These are phyloP conservation scores for Panicum hallii DNA, from an alignment of 202 grass and related monocot genomes.

Conservation along the genomic window DNA sequence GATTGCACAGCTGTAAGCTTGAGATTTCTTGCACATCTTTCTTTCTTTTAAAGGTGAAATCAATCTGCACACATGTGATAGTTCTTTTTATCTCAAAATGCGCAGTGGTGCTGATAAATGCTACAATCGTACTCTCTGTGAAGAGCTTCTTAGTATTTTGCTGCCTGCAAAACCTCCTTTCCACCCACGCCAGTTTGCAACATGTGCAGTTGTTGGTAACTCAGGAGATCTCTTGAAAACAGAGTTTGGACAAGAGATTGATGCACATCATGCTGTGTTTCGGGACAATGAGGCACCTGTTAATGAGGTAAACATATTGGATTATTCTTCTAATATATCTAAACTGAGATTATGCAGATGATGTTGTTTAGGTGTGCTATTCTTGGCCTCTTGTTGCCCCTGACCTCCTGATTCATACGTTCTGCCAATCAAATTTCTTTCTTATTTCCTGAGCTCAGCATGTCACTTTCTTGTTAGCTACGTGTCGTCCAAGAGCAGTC, in stretches of 20 bases:
- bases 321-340: slow-evolving; percentile 15
- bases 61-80: slow-evolving; percentile 36
- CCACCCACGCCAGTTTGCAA: slow-evolving; percentile 85
- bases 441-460: slow-evolving; percentile 6
- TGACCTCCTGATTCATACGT: neutral
- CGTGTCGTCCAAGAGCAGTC: slow-evolving; percentile 2
- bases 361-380: neutral
- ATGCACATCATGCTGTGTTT: slow-evolving; percentile 93
- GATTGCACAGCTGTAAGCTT: slow-evolving; percentile 90
- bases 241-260: slow-evolving; percentile 96
- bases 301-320: slow-evolving; percentile 67
- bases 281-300: slow-evolving; percentile 98
- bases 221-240: slow-evolving; percentile 97
- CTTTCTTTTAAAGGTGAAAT: slow-evolving; percentile 14
- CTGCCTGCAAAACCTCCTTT: slow-evolving; percentile 94
- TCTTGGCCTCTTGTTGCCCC: neutral
- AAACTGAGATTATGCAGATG: neutral
- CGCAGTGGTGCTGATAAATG: slow-evolving; percentile 90
- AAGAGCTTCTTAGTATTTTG: slow-evolving; percentile 87
- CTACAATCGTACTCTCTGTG: slow-evolving; percentile 89
- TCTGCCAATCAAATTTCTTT: neutral
- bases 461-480: neutral
- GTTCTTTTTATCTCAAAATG: slow-evolving; percentile 33
- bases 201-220: slow-evolving; percentile 96
- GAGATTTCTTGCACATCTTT: neutral